Percentiles rank a stretch among this genome's conserved stretches.
phyloP scores from a whole-genome alignment of 345 rosid species.

The Cardamine chenopodiifolia region DNA sequence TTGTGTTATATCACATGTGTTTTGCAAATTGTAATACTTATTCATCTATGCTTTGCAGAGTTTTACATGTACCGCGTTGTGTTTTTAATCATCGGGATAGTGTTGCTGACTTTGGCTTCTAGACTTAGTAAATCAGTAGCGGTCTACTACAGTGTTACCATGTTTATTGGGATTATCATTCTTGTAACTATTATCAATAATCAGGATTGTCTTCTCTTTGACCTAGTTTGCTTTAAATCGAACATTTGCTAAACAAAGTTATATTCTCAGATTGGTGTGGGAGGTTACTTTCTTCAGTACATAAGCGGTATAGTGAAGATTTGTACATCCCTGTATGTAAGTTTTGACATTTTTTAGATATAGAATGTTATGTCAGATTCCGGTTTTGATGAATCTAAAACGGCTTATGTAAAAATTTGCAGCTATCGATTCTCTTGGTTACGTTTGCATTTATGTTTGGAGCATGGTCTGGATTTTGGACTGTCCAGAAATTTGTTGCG shows the following conservation, averaged over 20 bases:
- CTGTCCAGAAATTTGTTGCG: slow-evolving; percentile 67
- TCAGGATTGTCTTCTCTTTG: slow-evolving; percentile 50
- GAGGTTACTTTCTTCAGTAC: slow-evolving; percentile 67
- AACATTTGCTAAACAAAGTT: background rate
- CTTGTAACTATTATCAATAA: slow-evolving; percentile 65
- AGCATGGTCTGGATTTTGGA: slow-evolving; percentile 95
- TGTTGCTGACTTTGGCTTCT: slow-evolving; percentile 61
- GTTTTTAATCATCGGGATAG: slow-evolving; percentile 57
- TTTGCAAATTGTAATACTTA: slow-evolving; percentile 6
- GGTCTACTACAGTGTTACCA: slow-evolving; percentile 74
- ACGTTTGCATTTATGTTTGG: slow-evolving; percentile 61
- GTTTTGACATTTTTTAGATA: slow-evolving; percentile 33
- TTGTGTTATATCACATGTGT: background rate
- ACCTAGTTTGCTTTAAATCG: background rate
- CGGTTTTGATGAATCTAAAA: background rate
- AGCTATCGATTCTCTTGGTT: slow-evolving; percentile 63
- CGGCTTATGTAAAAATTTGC: slow-evolving; percentile 14
- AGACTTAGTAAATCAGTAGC: slow-evolving; percentile 62
- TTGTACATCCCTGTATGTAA: slow-evolving; percentile 88
- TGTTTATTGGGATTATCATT: slow-evolving; percentile 74
- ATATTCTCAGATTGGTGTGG: slow-evolving; percentile 67
- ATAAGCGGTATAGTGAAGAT: slow-evolving; percentile 66
- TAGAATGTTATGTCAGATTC: background rate
- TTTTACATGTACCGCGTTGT: slow-evolving; percentile 59
- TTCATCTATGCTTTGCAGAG: slow-evolving; percentile 47